Conservation (phyloP, 352 stramenopile species). For the Pythium vanterpoolii region DNA sequence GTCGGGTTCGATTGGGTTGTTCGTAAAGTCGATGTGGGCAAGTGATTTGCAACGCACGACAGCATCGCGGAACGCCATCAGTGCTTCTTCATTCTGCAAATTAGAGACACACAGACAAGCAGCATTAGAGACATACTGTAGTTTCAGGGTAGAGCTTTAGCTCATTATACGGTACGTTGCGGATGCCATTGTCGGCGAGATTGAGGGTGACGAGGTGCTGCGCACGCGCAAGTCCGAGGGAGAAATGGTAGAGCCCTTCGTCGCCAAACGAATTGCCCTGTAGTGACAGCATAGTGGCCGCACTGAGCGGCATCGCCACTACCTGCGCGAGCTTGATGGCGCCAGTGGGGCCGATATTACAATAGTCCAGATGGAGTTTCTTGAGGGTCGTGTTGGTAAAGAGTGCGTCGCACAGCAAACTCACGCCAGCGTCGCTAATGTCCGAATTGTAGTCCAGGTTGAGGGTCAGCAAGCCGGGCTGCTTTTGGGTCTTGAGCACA, state of each 20-base stretch:
- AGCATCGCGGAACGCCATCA: constrained; percentile 55
- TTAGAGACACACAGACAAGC: background rate
- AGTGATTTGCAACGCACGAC: constrained; percentile 64
- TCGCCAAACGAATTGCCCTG: constrained; percentile 57
- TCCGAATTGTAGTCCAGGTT: constrained; percentile 74
- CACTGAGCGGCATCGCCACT: constrained; percentile 49
- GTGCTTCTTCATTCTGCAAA: constrained; percentile 22
- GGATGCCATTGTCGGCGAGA: constrained; percentile 76
- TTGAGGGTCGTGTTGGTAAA: constrained; percentile 70
- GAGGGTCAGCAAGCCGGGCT: constrained; percentile 61
- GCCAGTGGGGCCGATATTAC: constrained; percentile 35
- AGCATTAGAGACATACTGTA: background rate
- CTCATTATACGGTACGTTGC: constrained; percentile 38
- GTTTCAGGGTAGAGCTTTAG: background rate
- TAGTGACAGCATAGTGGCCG: constrained; percentile 55
- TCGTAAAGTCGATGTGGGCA: constrained; percentile 72
- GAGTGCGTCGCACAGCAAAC: constrained; percentile 55
- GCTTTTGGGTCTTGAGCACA: constrained; percentile 44
- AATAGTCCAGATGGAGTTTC: constrained; percentile 82
- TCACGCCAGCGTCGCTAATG: constrained; percentile 53
- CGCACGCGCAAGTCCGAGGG: constrained; percentile 59
- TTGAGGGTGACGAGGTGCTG: constrained; percentile 61
- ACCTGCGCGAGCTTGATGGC: constrained; percentile 73
- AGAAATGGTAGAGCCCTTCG: constrained; percentile 67
- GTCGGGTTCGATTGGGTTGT: constrained; percentile 68